Evolutionary conservation across 129 eudicot genomes (phyloP), one percentile per base, ranked within the genome.

Genomic region (Flaveria brownii): DNA sequence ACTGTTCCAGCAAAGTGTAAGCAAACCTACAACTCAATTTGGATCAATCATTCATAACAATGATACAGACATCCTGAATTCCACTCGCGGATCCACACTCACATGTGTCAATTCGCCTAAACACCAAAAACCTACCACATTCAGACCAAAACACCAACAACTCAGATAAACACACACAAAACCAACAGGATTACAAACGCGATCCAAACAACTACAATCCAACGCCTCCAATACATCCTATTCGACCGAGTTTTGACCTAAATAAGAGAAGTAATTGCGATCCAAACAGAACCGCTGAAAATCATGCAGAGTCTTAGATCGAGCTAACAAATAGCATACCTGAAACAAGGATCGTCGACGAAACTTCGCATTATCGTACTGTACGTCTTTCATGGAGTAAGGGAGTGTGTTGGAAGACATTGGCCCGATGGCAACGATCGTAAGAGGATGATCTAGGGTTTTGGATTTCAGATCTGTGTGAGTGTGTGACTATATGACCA

Each of bases 361-460:
- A 75, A 94, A 91, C 89, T 94, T 91, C 10, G 91, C 97, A 81
- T 94, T 91, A 67, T 91, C 96, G 78, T 94, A 89, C 67, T 84
- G 81, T 0, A 90, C 77, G 78, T 93, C 98, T 83, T 85, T 88
- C 84, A 78, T 88, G 8, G 96, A 86, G 82, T 90, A 88, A 2
- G 98, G 98, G 49, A 93, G 69, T 42, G 89, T 81, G 70, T 86
- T 74, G 71, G 93, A 90, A 67, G 79, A 73, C 79, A 80, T 80
- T 13, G 45, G 52, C 18, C 33, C 68, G 81, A 68, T 67, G 56
- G 13, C 30, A 18, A 50, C 50, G 50, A 25, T 5, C 17, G 1
- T 36, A 36, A 36, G 61, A 22, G 26, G 42, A 65, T 13, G 20
- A 74, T 55, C 68, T 68, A 66, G 75, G 79, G 79, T 73, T 80